A percentile compares a stretch with the other conserved stretches of the same genome.
Evolutionary conservation across 2,329 filamentous ascomycete species (phyloP).

Genomic region (Aspergillus viridinutans): DNA sequence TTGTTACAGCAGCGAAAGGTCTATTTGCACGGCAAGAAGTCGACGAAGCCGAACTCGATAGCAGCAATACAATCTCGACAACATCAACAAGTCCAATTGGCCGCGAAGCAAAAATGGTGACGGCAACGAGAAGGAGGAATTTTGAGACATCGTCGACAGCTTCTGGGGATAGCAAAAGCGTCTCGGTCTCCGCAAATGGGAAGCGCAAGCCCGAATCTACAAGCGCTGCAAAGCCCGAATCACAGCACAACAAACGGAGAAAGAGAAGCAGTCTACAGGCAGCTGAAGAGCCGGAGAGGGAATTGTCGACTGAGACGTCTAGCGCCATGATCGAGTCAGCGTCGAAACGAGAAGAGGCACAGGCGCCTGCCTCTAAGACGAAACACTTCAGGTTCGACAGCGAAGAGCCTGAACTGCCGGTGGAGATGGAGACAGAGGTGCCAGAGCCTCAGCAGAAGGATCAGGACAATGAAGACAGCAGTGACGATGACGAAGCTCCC

Average conservation of each 20-base stretch:
- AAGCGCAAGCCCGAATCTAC: slow-evolving; percentile 31
- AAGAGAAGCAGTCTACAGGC: slow-evolving; percentile 26
- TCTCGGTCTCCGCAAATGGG: slow-evolving; percentile 16
- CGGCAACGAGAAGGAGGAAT: slow-evolving; percentile 27
- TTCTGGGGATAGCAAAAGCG: slow-evolving; percentile 8
- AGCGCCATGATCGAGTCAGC: slow-evolving; percentile 4
- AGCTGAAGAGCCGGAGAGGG: slow-evolving; percentile 13
- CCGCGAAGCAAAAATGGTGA: slow-evolving; percentile 31
- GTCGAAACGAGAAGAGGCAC: slow-evolving; percentile 12
- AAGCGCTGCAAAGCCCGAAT: slow-evolving; percentile 18
- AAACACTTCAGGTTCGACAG: slow-evolving; percentile 40
- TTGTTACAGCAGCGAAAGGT: slow-evolving; percentile 41
- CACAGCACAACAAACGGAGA: slow-evolving; percentile 31
- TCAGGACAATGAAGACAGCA: slow-evolving; percentile 24
- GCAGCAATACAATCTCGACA: slow-evolving; percentile 4
- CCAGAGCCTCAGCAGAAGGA: slow-evolving; percentile 15
- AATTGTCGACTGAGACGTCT: slow-evolving; percentile 7
- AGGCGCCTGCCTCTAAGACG: slow-evolving; percentile 14
- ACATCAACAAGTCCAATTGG: slow-evolving; percentile 9
- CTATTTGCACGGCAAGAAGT: slow-evolving; percentile 34
- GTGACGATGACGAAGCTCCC: slow-evolving; percentile 40
- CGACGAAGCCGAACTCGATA: slow-evolving; percentile 12
- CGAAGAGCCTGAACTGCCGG: slow-evolving; percentile 33
- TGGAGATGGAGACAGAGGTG: slow-evolving; percentile 17
- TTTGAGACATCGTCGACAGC: background rate